Conservation (phyloP, 805 yeast genomes). For the Myxozyma kluyveri region DNA sequence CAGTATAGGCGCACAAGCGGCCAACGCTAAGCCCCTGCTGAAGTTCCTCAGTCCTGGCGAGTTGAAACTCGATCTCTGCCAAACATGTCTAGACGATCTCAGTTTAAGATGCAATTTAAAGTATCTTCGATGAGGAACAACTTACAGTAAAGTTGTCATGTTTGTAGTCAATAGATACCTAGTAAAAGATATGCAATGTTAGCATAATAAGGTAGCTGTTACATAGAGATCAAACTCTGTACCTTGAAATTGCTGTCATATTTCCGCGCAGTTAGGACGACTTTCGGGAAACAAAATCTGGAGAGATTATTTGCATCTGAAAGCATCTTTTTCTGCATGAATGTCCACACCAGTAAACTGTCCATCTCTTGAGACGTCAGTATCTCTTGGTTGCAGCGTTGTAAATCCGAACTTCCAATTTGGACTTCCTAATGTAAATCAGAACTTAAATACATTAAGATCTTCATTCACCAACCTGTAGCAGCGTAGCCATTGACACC, state of each 20-base stretch:
- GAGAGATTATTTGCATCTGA: background rate
- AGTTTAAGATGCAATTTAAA: no score
- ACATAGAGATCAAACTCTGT: background rate
- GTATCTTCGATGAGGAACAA: no score
- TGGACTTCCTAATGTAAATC: background rate
- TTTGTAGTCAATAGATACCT: background rate
- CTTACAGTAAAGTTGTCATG: background rate
- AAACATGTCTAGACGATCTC: background rate
- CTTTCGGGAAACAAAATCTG: background rate
- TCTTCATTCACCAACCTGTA: background rate
- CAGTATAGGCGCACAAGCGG: background rate
- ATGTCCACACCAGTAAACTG: background rate
- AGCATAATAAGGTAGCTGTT: background rate
- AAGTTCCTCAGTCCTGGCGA: background rate
- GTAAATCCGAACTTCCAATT: background rate
- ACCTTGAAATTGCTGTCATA: background rate
- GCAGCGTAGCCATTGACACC: background rate
- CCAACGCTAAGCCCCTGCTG: background rate
- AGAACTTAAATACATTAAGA: no score
- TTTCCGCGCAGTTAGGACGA: background rate
- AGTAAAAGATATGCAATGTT: background rate
- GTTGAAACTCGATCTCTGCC: background rate
- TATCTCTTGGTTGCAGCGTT: background rate
- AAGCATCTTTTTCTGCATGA: background rate
- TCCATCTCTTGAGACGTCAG: background rate